Base-by-base conservation (phyloP, 2,329 filamentous ascomycete genomes). In the Pestalotiopsis sp. region DNA sequence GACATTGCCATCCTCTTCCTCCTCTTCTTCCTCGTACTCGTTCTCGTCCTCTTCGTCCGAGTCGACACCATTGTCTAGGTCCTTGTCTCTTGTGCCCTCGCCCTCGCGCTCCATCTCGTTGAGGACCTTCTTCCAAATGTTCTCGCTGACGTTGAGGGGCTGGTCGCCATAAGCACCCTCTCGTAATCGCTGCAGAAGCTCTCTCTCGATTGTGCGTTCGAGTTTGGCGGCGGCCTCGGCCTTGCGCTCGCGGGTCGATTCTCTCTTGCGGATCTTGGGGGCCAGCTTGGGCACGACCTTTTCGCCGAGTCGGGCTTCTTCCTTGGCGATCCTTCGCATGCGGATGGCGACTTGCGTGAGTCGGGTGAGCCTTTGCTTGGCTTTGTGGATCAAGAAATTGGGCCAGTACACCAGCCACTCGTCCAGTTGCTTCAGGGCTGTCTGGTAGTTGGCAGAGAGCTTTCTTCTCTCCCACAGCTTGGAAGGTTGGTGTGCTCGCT, bases 111-210 rank as follows among this genome's bases (percentile, higher is more conserved):
- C 96, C 81, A 99, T 86, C 3, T 94, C 94, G 70, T 91, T 90
- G 74, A 99, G 89, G 7, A 99, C 96, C 87, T 95, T 97, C 88
- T 97, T 97, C 96, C 96, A 99, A 70, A 99, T 94, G 14, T 89
- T 87, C 80, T 98, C 94, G 80, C 97, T 96, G 65, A 97, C 95
- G 78, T 99, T 99, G 73, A 99, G 86, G 57, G 96, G 96, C 78
- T 93, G 90, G 75, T 98, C 95, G 67, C 96, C 96, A 81, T 99
- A 98, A 3, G 95, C 95, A 60, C 96, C 96, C 77, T 94, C 95
- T 73, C 95, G 88, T 80, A 99, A 83, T 74, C 96, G 87, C 82
- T 98, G 94, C 74, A 99, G 92, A 73, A 99, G 86, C 82, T 98
- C 95, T 67, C 96, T 87, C 86, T 99, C 96, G 80, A 99, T 98